phyloP scores from a whole-genome alignment of 2,329 filamentous ascomycete genomes.

The Monosporascus sp. region DNA sequence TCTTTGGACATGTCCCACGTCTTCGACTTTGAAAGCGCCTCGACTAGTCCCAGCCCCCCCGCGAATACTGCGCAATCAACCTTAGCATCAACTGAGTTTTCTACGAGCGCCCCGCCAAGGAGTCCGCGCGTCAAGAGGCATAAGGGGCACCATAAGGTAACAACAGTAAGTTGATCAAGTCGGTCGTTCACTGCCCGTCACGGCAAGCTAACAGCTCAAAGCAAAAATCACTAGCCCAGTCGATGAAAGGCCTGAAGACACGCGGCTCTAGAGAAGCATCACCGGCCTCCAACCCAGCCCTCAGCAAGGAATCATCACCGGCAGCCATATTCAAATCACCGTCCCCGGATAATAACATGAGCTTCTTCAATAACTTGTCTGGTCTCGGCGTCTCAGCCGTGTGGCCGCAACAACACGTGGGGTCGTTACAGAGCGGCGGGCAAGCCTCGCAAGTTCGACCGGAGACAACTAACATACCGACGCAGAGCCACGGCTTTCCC shows the following conservation, averaged over 20 bases:
- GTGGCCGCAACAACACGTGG: constrained; percentile 28
- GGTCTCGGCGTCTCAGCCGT: constrained; percentile 18
- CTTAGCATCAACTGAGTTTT: constrained; percentile 4
- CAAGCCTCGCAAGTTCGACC: constrained; percentile 4
- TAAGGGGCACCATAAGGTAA: constrained; percentile 20
- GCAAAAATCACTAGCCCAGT: constrained; percentile 47
- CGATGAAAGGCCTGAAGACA: constrained; percentile 43
- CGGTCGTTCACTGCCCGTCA: neutral
- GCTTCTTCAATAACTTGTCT: constrained; percentile 30
- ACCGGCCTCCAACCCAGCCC: constrained; percentile 45
- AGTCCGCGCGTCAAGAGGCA: constrained; percentile 20
- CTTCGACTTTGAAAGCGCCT: constrained; percentile 55
- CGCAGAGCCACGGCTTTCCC: constrained; percentile 10
- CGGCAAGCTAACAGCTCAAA: constrained; percentile 27
- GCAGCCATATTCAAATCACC: constrained; percentile 41
- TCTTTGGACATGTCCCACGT: constrained; percentile 27
- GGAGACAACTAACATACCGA: constrained; percentile 10
- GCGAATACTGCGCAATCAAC: constrained; percentile 12
- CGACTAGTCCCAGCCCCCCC: constrained; percentile 47
- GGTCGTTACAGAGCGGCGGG: constrained; percentile 5
- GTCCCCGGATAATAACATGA: constrained; percentile 35
- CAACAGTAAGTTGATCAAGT: constrained; percentile 18
- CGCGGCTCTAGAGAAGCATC: constrained; percentile 48
- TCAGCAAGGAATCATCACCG: constrained; percentile 49
- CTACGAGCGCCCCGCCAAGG: constrained; percentile 8